Evolutionary conservation across 176 grass and related monocot species (phyloP), one percentile per base, ranked within the genome.

Genomic region (Carex pumila): DNA sequence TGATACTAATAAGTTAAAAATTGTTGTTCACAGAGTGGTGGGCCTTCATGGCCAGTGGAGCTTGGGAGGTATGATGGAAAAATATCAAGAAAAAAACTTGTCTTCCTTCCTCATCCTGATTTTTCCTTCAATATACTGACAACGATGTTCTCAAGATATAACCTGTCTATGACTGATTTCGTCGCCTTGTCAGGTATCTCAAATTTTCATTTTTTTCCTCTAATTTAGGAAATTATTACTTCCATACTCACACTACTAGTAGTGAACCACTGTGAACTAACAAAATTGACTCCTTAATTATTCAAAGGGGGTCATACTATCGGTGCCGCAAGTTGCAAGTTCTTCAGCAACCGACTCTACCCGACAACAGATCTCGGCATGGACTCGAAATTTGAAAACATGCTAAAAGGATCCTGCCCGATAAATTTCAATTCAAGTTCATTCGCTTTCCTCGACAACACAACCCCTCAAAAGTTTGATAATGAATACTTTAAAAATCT

Each of bases 31-130:
- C 57, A 92, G 91, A 84, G 85, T 10, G 91, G 93, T 30, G 93
- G 93, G 3, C 93, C 93, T 74, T 84, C 91, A 18, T 96, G 87
- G 63, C 83, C 79, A 17, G 93, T 96, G 49, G 94, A 97, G 85
- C 81, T 97, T 0, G 94, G 94, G 9, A 45, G 91, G 62, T 88
- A 89, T 52, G 91, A 93, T 25, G 89, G 89, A 30, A 84, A 93
- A 65, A 87, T 84, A 67, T 93, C 89, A 22, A 89, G 57, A 30
- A 85, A 67, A 17, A 82, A 34, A 17, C 81, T 85, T 63, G 85
- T 93, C 32, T 37, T 58, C 75, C 73, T 96, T 13, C 86, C 91
- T 10, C 65, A 79, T 32, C 90, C 87, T 9, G 59, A 81, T 1
- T 86, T 84, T 52, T 31, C 83, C 65, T 67, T 96, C 25, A 76